These are phyloP conservation scores for Plantago coronopus DNA, from an alignment of 305 asterid species.

Conservation along the genomic window DNA sequence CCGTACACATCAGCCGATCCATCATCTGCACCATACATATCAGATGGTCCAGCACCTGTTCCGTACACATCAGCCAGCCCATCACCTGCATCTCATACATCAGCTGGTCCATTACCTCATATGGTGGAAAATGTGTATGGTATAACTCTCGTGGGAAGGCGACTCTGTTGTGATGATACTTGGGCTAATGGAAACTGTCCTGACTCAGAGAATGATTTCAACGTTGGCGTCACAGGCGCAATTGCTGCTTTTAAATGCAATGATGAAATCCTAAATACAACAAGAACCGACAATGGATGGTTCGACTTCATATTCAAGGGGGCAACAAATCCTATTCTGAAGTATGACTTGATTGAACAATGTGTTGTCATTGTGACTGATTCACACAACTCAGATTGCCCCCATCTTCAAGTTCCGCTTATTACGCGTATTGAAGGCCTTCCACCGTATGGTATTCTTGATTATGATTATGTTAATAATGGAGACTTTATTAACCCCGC, in stretches of 20 bases:
- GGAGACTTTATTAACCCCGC: no score
- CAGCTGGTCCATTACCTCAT: background rate
- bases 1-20: background rate
- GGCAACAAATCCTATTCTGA: background rate
- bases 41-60: background rate
- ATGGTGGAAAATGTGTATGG: background rate
- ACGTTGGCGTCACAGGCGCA: background rate
- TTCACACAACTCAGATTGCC: background rate
- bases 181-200: conserved; percentile 3
- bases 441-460: no score
- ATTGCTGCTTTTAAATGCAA: background rate
- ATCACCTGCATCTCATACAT: no score
- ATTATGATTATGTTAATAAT: no score
- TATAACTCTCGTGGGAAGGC: background rate
- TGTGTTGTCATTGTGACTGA: background rate
- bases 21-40: no score
- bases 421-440: no score
- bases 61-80: background rate
- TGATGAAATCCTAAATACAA: background rate
- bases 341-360: background rate
- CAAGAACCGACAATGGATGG: no score
- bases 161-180: background rate
- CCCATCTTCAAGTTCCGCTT: background rate
- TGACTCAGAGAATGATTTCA: background rate
- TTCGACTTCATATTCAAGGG: background rate